phyloP scores from a whole-genome alignment of 1,284 basidiomycete genomes.

The Leccinum griseonigrum region DNA sequence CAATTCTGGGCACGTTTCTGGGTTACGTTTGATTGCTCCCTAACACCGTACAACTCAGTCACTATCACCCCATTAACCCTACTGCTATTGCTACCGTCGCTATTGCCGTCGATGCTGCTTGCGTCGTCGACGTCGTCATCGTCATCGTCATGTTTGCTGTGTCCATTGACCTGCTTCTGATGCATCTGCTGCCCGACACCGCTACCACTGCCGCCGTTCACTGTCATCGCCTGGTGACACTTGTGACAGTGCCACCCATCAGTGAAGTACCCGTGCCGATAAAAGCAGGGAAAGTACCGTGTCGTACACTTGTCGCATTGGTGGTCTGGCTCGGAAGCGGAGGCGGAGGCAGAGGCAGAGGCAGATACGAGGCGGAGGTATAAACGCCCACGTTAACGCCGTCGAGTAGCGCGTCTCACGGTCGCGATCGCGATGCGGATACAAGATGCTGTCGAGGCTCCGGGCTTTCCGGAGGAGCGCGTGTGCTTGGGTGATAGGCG shows the following conservation, averaged over 20 bases:
- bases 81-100: not conserved
- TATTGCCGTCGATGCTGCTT: not conserved
- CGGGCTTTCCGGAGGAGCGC: slow-evolving; percentile 83
- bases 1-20: too few relatives aligned
- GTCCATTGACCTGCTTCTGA: not conserved
- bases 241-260: slow-evolving; percentile 53
- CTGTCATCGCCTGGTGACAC: slow-evolving; percentile 43
- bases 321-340: slow-evolving; percentile 15
- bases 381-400: slow-evolving; percentile 5
- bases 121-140: not conserved
- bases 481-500: slow-evolving; percentile 66
- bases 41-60: too few relatives aligned
- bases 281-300: slow-evolving; percentile 41
- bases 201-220: not conserved
- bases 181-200: not conserved
- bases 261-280: slow-evolving; percentile 25
- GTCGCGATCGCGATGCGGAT: slow-evolving; percentile 12
- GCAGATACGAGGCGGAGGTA: too few relatives aligned
- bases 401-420: slow-evolving; percentile 1
- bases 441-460: slow-evolving; percentile 69
- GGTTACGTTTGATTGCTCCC: too few relatives aligned
- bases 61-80: not conserved
- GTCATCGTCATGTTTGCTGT: not conserved
- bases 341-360: not conserved
- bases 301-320: slow-evolving; percentile 37